Evolutionary conservation across 2,329 filamentous ascomycete species (phyloP).

Genomic region (Verticillium nubilum): DNA sequence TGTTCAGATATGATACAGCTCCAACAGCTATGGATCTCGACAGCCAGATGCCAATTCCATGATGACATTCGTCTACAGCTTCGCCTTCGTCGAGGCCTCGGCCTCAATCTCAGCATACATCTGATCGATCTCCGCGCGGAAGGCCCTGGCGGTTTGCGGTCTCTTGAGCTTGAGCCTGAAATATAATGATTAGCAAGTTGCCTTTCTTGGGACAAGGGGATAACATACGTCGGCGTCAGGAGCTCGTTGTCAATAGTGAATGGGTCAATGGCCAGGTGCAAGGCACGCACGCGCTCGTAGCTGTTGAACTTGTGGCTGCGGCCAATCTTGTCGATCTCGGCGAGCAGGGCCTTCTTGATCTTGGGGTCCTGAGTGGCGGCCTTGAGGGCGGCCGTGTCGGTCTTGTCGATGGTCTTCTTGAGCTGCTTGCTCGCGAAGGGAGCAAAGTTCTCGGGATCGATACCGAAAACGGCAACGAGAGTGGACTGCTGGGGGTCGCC

Average conservation of each 20-base stretch:
- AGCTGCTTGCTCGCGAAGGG: conserved; percentile 74
- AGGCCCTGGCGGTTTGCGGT: conserved; percentile 48
- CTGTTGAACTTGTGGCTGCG: conserved; percentile 85
- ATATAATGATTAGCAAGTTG: background rate
- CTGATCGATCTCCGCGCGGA: conserved; percentile 44
- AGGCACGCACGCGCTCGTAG: conserved; percentile 76
- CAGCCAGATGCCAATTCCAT: background rate
- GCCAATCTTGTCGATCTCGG: conserved; percentile 72
- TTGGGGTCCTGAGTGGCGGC: conserved; percentile 62
- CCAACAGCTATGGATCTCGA: background rate
- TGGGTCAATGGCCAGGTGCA: conserved; percentile 75
- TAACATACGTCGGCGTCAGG: conserved; percentile 76
- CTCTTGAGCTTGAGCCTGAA: conserved; percentile 55
- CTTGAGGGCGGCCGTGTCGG: conserved; percentile 62
- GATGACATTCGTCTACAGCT: conserved; percentile 28
- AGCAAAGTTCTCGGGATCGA: conserved; percentile 81
- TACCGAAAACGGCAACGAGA: conserved; percentile 81
- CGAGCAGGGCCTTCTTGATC: conserved; percentile 69
- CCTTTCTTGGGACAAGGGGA: background rate
- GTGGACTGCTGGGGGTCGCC: conserved; percentile 78
- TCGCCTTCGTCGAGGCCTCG: conserved; percentile 32
- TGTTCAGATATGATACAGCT: background rate
- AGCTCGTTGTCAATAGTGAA: conserved; percentile 93
- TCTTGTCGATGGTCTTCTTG: conserved; percentile 56
- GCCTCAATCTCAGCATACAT: conserved; percentile 52